Percentiles rank a stretch among this genome's conserved stretches.
Evolutionary conservation across 257 asterid species (phyloP).

Genomic region (Solanum gandarillasii): DNA sequence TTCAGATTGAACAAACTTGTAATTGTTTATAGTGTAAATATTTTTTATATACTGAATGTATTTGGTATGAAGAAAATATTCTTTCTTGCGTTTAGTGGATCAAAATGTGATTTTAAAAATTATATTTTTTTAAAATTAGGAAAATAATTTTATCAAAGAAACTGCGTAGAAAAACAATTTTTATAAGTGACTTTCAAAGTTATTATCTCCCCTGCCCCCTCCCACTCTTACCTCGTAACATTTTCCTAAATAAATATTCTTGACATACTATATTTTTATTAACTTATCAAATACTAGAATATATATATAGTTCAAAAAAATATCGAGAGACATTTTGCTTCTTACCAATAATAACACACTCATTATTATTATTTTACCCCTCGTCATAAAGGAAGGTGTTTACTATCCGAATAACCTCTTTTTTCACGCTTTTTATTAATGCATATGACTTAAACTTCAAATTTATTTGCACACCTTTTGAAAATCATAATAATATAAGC

Average conservation of each 20-base stretch:
- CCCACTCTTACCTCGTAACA: neutral
- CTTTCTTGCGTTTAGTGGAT: neutral
- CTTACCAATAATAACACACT: too few species aligned
- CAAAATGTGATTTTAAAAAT: neutral
- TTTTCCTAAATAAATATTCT: neutral
- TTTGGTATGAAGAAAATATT: neutral
- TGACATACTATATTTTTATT: neutral
- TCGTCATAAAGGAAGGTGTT: rapidly evolving
- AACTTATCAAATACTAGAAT: neutral
- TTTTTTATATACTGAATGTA: neutral
- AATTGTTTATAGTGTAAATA: too few species aligned
- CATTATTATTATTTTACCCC: neutral
- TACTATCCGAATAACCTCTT: rapidly evolving
- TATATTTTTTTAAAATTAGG: neutral
- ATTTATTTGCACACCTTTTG: neutral
- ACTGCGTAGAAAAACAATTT: neutral
- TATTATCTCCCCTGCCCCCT: neutral
- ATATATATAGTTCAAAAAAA: neutral
- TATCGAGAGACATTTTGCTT: neutral
- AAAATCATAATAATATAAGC: neutral
- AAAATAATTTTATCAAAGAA: neutral
- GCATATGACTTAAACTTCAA: neutral
- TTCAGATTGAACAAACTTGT: neutral
- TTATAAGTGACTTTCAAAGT: neutral
- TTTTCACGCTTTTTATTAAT: neutral